phyloP scores from a whole-genome alignment of 2,329 filamentous ascomycete genomes.

The Zarea fungicola region DNA sequence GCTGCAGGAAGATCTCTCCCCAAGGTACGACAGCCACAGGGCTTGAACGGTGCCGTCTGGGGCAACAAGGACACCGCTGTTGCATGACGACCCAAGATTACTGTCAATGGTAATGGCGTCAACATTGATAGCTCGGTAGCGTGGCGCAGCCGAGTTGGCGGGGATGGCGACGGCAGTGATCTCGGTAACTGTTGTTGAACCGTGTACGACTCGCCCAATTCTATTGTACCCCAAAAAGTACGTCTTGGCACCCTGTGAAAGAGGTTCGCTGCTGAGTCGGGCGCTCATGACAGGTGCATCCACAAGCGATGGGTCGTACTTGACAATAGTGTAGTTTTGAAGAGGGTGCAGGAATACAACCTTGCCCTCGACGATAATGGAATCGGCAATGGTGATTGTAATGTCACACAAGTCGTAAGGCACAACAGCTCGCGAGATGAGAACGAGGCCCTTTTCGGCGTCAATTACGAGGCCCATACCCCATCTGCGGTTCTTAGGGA shows the following conservation, averaged over 20 bases:
- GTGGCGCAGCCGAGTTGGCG: constrained; percentile 82
- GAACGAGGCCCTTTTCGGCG: constrained; percentile 88
- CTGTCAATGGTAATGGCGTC: constrained; percentile 98
- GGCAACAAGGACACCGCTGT: constrained; percentile 84
- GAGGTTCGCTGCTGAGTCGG: constrained; percentile 70
- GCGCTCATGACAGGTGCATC: constrained; percentile 89
- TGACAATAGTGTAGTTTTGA: constrained; percentile 92
- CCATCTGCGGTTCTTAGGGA: constrained; percentile 88
- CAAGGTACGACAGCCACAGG: constrained; percentile 93
- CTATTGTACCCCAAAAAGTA: constrained; percentile 99
- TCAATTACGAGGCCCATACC: constrained; percentile 97
- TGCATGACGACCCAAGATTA: constrained; percentile 82
- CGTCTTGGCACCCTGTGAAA: constrained; percentile 89
- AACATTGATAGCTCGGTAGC: constrained; percentile 91
- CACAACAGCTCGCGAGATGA: constrained; percentile 90
- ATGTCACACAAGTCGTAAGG: constrained; percentile 97
- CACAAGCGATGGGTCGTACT: constrained; percentile 92
- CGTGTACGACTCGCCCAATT: constrained; percentile 87
- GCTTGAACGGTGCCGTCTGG: constrained; percentile 92
- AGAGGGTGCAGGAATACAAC: constrained; percentile 94
- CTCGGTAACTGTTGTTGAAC: constrained; percentile 91
- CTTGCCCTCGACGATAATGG: constrained; percentile 88
- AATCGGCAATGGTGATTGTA: constrained; percentile 92
- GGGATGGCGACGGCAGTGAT: constrained; percentile 96
- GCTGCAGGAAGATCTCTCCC: constrained; percentile 72